These are phyloP conservation scores for Ceratocystis variospora DNA, from an alignment of 2,329 filamentous ascomycete species.

Conservation along the genomic window DNA sequence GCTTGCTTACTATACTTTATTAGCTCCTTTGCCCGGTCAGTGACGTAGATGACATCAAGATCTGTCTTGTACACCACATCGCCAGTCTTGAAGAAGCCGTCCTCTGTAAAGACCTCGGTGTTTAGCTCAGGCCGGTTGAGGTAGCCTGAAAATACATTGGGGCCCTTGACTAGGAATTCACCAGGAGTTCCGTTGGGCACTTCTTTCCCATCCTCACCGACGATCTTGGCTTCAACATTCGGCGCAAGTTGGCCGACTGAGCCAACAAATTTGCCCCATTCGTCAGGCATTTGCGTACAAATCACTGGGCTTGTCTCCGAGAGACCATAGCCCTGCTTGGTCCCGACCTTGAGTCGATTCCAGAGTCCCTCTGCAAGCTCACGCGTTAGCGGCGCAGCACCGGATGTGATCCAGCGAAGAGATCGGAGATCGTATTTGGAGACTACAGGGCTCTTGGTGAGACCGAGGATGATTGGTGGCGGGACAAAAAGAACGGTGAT, in stretches of 20 bases:
- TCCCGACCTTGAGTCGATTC: conserved; percentile 56
- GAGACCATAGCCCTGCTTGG: conserved; percentile 89
- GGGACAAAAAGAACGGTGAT: conserved; percentile 73
- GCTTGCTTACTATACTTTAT: conserved; percentile 37
- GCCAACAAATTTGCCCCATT: conserved; percentile 65
- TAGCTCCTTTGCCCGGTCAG: conserved; percentile 65
- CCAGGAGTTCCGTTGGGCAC: conserved; percentile 44
- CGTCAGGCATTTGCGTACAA: conserved; percentile 56
- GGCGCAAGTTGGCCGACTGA: conserved; percentile 65
- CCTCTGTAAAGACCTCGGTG: conserved; percentile 53
- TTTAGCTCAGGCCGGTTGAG: conserved; percentile 60
- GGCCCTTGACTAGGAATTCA: conserved; percentile 66
- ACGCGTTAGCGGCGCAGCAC: conserved; percentile 68
- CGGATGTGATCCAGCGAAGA: conserved; percentile 73
- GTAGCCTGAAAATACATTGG: conserved; percentile 70
- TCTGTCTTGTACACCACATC: conserved; percentile 70
- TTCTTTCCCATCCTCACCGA: conserved; percentile 45
- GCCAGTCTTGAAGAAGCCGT: conserved; percentile 83
- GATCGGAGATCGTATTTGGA: conserved; percentile 67
- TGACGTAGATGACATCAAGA: conserved; percentile 76
- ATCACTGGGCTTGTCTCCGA: conserved; percentile 75
- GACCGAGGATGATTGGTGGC: conserved; percentile 66
- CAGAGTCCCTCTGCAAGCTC: conserved; percentile 69
- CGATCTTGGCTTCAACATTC: conserved; percentile 70
- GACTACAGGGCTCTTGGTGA: conserved; percentile 67